These are phyloP conservation scores for Fusarium drepaniforme DNA, from an alignment of 2,329 filamentous ascomycete genomes.

Conservation along the genomic window DNA sequence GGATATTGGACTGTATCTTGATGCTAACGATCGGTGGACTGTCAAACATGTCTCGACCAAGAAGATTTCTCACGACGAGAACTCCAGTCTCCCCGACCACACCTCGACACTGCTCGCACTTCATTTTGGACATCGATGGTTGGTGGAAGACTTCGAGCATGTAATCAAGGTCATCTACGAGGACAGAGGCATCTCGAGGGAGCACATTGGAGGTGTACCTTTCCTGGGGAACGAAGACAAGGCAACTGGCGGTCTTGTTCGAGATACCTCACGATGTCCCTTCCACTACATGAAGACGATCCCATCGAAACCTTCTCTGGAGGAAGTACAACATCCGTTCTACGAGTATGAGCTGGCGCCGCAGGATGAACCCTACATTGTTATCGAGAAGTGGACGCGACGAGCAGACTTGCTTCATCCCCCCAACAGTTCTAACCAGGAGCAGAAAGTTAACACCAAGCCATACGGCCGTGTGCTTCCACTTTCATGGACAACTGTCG, in stretches of 20 bases:
- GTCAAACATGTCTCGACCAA: conserved; percentile 38
- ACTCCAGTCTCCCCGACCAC: conserved; percentile 52
- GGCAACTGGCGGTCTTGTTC: conserved; percentile 50
- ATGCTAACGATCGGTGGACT: conserved; percentile 50
- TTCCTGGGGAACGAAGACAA: conserved; percentile 45
- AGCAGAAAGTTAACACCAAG: conserved; percentile 51
- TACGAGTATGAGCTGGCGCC: conserved; percentile 54
- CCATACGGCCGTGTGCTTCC: conserved; percentile 60
- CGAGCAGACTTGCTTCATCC: conserved; percentile 71
- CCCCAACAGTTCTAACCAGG: conserved; percentile 14
- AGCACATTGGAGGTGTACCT: conserved; percentile 46
- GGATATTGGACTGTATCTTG: conserved; percentile 56
- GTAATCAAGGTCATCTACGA: conserved; percentile 57
- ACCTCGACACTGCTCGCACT: conserved; percentile 59
- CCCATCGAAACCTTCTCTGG: conserved; percentile 56
- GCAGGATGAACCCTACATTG: conserved; percentile 62
- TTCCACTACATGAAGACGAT: conserved; percentile 58
- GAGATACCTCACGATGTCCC: conserved; percentile 52
- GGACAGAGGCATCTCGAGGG: conserved; percentile 40
- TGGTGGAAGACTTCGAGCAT: conserved; percentile 53
- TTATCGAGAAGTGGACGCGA: conserved; percentile 63
- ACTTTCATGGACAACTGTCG: conserved; percentile 60
- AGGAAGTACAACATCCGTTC: conserved; percentile 54
- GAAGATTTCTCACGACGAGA: conserved; percentile 33
- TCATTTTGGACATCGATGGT: conserved; percentile 62